Evolutionary conservation across 345 rosid genomes (phyloP).

Genomic region (Arabidopsis thaliana): DNA sequence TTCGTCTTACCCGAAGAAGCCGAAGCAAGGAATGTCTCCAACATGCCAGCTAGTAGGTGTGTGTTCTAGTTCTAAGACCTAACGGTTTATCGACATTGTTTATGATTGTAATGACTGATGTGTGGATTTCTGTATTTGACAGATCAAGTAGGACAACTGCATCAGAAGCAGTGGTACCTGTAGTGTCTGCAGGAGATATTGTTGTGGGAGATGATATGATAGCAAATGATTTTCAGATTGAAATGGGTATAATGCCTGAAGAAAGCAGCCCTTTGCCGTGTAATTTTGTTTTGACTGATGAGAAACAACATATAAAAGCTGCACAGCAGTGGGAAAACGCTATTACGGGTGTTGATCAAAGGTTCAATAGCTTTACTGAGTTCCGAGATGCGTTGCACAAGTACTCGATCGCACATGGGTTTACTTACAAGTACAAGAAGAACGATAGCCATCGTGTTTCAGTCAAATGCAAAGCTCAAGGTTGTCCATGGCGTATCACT

Average conservation of each 20-base stretch:
- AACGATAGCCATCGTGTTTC: constrained; percentile 89
- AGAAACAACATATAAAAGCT: constrained; percentile 56
- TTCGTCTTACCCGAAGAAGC: constrained; percentile 69
- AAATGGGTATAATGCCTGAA: constrained; percentile 42
- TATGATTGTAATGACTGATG: constrained; percentile 22
- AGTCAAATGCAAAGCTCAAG: constrained; percentile 81
- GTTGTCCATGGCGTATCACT: constrained; percentile 94
- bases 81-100: constrained; percentile 8
- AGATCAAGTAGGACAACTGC: constrained; percentile 82
- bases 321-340: constrained; percentile 83
- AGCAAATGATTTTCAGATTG: constrained; percentile 35
- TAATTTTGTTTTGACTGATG: constrained; percentile 50
- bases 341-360: constrained; percentile 88
- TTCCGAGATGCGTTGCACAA: constrained; percentile 89
- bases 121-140: constrained; percentile 24
- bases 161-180: constrained; percentile 62
- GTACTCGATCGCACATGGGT: constrained; percentile 86
- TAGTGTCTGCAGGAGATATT: constrained; percentile 48
- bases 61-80: constrained; percentile 19
- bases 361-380: constrained; percentile 76
- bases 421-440: constrained; percentile 88
- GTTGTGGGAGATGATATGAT: constrained; percentile 23
- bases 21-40: constrained; percentile 59
- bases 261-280: constrained; percentile 50
- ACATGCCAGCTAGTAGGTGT: constrained; percentile 79